phyloP scores from a whole-genome alignment of 305 asterid species.

The Ajuga reptans region DNA sequence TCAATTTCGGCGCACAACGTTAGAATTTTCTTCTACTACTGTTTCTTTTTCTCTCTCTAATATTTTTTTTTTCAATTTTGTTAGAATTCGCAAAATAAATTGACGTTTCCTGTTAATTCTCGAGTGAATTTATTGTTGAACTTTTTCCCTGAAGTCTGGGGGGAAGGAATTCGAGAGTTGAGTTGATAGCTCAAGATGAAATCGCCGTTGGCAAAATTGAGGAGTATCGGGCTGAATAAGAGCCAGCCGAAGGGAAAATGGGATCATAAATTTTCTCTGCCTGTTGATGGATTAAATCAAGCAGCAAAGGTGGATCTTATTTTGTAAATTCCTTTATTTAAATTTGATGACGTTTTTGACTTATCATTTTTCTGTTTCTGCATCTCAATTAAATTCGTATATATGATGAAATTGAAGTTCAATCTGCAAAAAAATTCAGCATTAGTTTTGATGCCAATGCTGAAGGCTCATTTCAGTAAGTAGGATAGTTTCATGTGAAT shows the following conservation, averaged over 20 bases:
- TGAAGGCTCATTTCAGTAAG: conserved; percentile 11
- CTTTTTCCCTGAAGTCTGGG: neutral
- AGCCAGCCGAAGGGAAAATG: conserved; percentile 54
- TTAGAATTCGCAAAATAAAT: conserved; percentile 7
- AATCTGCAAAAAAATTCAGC: conserved; percentile 1
- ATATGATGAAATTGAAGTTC: conserved; percentile 14
- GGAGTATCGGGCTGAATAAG: conserved; percentile 53
- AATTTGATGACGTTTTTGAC: neutral
- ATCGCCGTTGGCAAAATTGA: conserved; percentile 67
- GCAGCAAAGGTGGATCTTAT: conserved; percentile 58
- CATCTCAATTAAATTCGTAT: conserved; percentile 17
- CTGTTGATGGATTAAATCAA: conserved; percentile 56
- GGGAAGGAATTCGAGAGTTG: conserved; percentile 9
- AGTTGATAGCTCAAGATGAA: conserved; percentile 41
- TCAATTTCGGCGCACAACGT: conserved; percentile 50
- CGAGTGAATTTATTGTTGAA: neutral
- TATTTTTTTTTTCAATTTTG: neutral
- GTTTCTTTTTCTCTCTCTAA: conserved; percentile 11
- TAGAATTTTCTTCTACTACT: conserved; percentile 35
- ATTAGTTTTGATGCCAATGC: conserved; percentile 23
- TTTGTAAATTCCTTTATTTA: neutral
- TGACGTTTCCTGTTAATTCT: conserved; percentile 13
- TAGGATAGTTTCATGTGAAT: neutral
- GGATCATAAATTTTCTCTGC: conserved; percentile 52
- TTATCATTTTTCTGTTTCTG: conserved; percentile 18